Evolutionary conservation across 2,329 filamentous ascomycete genomes (phyloP), one percentile per base, ranked within the genome.

Genomic region (Fusarium decemcellulare): DNA sequence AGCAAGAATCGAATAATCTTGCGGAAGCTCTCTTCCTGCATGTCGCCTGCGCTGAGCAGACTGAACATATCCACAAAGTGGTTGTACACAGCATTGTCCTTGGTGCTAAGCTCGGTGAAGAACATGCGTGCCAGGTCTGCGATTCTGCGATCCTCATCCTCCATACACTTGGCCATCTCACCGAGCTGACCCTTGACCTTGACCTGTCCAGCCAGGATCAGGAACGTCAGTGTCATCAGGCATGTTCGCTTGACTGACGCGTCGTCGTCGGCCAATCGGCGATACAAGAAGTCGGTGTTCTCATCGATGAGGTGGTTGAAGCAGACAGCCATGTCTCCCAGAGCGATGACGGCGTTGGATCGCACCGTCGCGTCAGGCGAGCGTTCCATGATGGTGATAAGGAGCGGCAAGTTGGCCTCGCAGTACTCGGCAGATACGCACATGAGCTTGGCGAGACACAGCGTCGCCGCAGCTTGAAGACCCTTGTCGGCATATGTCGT

Each of bases 21-120:
- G 78, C 89, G 91, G 81, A 99, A 91, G 27, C 92, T 90, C 73
- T 97, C 94, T 78, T 98, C 95, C 10, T 94, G 91, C 71, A 99
- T 85, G 32, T 86, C 88, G 56, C 88, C 88, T 73, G 94, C 92
- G 61, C 93, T 96, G 48, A 99, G 85, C 70, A 98, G 83, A 76
- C 93, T 95, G 81, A 99, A 99, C 93, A 99, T 98, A 78, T 99
- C 96, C 30, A 99, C 94, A 81, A 99, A 99, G 82, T 99, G 95
- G 79, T 99, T 99, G 81, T 99, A 99, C 3, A 99, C 94, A 3
- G 96, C 96, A 77, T 99, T 99, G 79, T 99, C 96, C 84, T 99
- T 99, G 72, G 94, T 97, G 66, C 95, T 94, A 59, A 99, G 87
- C 81, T 99, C 96, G 0, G 94, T 95, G 81, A 99, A 99, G 88